Evolutionary conservation across 2,329 filamentous ascomycete species (phyloP).

Genomic region (Arthrobotrys conoides): DNA sequence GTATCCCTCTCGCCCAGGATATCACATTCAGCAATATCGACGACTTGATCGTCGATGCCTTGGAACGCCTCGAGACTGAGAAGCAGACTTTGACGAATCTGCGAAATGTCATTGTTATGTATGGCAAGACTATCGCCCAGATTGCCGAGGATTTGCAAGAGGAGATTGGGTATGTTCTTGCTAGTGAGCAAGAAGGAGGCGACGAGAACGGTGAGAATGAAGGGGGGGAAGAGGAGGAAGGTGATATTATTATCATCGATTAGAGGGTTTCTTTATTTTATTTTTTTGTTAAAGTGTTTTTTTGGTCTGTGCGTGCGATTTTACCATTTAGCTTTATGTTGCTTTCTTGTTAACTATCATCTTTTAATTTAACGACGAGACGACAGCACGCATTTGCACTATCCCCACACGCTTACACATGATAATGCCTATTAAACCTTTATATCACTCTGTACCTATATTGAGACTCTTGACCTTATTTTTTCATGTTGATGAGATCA

Average conservation of each 20-base stretch:
- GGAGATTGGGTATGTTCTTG: constrained; percentile 25
- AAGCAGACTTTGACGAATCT: constrained; percentile 41
- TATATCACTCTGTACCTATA: no score
- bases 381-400: no score
- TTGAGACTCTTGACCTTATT: no score
- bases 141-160: constrained; percentile 37
- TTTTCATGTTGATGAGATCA: no score
- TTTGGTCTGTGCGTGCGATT: no score
- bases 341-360: no score
- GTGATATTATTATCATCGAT: background rate
- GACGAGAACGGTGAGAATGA: no score
- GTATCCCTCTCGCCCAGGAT: background rate
- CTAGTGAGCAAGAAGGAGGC: background rate
- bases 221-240: background rate
- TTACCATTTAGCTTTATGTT: no score
- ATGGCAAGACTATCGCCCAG: constrained; percentile 7
- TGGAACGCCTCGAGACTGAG: background rate
- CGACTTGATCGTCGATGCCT: constrained; percentile 1
- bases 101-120: background rate
- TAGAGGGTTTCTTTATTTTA: background rate
- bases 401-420: no score
- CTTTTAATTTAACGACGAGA: no score
- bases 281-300: background rate
- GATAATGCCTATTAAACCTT: no score
- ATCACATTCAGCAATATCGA: constrained; percentile 49